Base-by-base conservation (phyloP, 2,329 filamentous ascomycete genomes). In the Beauveria rudraprayagi region DNA sequence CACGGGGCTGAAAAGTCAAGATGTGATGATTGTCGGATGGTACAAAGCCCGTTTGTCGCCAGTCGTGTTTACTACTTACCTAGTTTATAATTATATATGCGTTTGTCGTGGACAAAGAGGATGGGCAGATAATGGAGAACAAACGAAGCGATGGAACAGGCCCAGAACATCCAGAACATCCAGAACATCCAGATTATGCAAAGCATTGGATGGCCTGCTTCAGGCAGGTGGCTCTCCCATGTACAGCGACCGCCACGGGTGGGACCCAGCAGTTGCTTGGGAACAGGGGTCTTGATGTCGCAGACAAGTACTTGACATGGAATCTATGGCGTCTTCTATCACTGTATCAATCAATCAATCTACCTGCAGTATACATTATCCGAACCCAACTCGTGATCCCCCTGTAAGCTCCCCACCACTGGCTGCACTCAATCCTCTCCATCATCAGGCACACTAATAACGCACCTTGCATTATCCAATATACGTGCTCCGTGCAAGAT, bases 401-500 rank as follows among this genome's bases (percentile, higher is more conserved):
- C 34, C 14, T 37, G 34, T 6, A 37, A 37, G 14, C 34, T 37
- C 34, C 34, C 11, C 34, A 14, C 30, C 30, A 34, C 11, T 34
- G 30, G 30, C 30, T 14, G 14, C 30, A 14, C 30, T 34, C 11
- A 34, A 34, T 14, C 5, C 30, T 14, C 30, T 14, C 34, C 30
- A 34, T 34, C 30, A 34, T 34, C 11, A 34, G 30, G 30, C 30
- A 34, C 30, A 37, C 34, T 37, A 37, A 37, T 37, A 37, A 37
- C 34, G 34, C 34, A 37, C 34, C 17, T 17, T 22, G 55, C 37
- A 46, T 37, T 24, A 19, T 43, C 54, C 53, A 52, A 65, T 67
- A 57, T 63, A 53, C 24, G 34, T 37, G 11, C 34, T 63, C 58
- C 17, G 34, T 37, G 16, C 34, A 37, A 65, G 55, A 53, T 70